Evolutionary conservation across 2,329 filamentous ascomycete genomes (phyloP), one percentile per base, ranked within the genome.

Genomic region (Pseudogymnoascus sp.): DNA sequence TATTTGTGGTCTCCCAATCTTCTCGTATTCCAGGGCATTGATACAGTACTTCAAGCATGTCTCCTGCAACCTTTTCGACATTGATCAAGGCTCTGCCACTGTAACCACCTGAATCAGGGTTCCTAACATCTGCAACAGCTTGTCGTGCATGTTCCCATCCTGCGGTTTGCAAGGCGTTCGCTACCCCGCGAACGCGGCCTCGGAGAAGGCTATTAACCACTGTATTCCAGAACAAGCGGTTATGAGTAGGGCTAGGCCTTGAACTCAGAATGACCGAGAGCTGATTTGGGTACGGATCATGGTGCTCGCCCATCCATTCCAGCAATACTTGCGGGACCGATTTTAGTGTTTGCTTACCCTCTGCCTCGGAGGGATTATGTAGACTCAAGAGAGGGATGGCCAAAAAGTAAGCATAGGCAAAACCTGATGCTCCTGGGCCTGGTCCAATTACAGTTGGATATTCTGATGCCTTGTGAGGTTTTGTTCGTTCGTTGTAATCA

Each of bases 1-100:
- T 84, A 64, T 87, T 88, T 72, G 86, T 87, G 59, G 95, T 84
- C 69, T 96, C 87, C 93, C 93, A 97, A 72, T 93, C 86, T 51
- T 82, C 81, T 42, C 79, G 80, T 23, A 60, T 2, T 3, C 84
- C 87, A 5, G 93, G 93, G 68, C 90, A 96, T 37, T 83, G 80
- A 63, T 88, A 83, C 37, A 97, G 80, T 47, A 92, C 79, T 21
- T 86, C 79, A 54, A 89, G 83, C 21, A 89, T 87, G 66, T 85
- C 83, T 61, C 85, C 83, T 7, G 90, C 80, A 37, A 88, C 91
- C 42, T 85, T 82, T 70, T 90, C 85, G 16, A 96, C 87, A 67
- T 92, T 92, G 39, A 87, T 81, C n/a, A 97, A 79, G 62, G 92
- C 89, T 65, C 83, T 80, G 14, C 89, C 91, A 4, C 80, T 83